phyloP scores from a whole-genome alignment of 2,329 filamentous ascomycete species.

The Aspergillus transmontanensis region DNA sequence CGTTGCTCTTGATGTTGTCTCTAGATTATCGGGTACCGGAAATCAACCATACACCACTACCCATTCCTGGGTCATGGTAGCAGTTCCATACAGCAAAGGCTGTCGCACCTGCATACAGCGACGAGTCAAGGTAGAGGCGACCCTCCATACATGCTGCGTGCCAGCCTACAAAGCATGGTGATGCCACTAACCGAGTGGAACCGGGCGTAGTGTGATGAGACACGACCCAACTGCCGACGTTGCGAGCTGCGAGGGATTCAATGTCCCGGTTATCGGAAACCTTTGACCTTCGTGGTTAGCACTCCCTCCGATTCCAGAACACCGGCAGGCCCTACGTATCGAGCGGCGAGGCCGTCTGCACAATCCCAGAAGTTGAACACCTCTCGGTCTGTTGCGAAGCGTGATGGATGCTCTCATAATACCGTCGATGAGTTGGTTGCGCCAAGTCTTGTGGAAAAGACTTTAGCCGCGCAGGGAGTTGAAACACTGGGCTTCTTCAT shows the following conservation, averaged over 20 bases:
- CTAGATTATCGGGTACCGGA: no score
- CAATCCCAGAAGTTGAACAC: no score
- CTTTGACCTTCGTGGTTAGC: not conserved
- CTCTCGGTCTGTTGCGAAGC: no score
- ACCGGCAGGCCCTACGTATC: no score
- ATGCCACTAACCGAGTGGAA: not conserved
- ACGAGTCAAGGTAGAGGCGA: not conserved
- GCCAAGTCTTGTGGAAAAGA: not conserved
- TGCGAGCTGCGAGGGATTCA: not conserved
- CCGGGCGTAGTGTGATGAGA: slow-evolving; percentile 1
- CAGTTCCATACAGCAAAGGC: slow-evolving; percentile 4
- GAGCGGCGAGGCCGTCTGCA: not conserved
- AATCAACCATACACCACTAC: no score
- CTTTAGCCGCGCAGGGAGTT: not conserved
- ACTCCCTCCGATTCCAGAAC: not conserved
- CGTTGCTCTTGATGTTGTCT: no score
- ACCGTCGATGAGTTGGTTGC: not conserved
- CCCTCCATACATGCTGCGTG: no score
- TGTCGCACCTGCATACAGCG: slow-evolving; percentile 5
- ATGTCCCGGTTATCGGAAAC: slow-evolving; percentile 8
- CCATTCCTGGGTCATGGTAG: not conserved
- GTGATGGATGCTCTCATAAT: not conserved
- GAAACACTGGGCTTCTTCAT: slow-evolving; percentile 1
- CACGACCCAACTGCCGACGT: slow-evolving; percentile 1
- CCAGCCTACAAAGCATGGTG: not conserved